A percentile compares a stretch with the other conserved stretches of the same genome.
phyloP scores from a whole-genome alignment of 352 stramenopile genomes.

The Thalassiosira pacifica region DNA sequence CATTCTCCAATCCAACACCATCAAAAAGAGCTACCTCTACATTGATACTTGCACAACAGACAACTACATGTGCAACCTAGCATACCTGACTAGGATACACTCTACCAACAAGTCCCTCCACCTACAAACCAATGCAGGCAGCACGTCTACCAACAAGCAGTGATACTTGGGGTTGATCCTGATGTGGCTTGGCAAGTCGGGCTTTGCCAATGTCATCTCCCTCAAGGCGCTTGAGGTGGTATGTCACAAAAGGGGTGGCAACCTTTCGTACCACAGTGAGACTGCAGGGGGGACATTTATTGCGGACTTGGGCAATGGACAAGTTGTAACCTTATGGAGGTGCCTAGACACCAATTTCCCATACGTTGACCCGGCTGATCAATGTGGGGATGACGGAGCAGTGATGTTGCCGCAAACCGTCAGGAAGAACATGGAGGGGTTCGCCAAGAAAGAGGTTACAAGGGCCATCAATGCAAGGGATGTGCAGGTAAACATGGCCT shows the following conservation, averaged over 20 bases:
- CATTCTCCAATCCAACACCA: not conserved
- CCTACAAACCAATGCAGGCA: not conserved
- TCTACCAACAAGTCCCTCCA: not conserved
- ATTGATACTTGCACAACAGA: conserved; percentile 12
- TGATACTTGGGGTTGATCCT: conserved; percentile 3
- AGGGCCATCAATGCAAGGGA: conserved; percentile 27
- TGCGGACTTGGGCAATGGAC: not conserved
- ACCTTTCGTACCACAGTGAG: conserved; percentile 13
- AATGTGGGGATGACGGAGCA: not conserved
- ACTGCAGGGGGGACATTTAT: conserved; percentile 1
- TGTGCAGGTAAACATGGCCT: conserved; percentile 36
- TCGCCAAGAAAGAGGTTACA: conserved; percentile 34
- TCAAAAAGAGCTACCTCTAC: conserved; percentile 1
- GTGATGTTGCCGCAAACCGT: conserved; percentile 20
- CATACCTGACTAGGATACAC: not conserved
- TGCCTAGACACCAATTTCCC: conserved; percentile 10
- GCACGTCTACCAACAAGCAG: not conserved
- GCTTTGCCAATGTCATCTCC: conserved; percentile 35
- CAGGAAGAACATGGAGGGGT: conserved; percentile 25
- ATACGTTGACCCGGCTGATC: conserved; percentile 31
- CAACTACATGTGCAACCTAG: not conserved
- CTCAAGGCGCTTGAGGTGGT: conserved; percentile 4
- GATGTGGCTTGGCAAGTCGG: conserved; percentile 18
- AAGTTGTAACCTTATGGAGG: conserved; percentile 2
- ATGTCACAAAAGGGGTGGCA: not conserved